Evolutionary conservation across 345 rosid genomes (phyloP), one percentile per base, ranked within the genome.

Genomic region (Viola odorata): DNA sequence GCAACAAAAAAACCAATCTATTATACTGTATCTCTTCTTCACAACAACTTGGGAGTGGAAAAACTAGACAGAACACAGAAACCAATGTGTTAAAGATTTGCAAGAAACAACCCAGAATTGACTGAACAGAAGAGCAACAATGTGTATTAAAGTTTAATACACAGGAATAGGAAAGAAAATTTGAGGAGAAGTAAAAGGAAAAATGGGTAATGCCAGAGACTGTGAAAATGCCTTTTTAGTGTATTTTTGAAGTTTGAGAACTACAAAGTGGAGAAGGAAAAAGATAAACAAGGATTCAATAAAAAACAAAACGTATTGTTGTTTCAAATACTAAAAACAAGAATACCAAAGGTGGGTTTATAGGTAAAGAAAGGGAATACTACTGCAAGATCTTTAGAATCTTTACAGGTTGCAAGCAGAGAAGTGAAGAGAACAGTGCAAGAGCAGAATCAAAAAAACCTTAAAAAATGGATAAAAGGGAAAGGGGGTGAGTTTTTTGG

Each of bases 391-490:
- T 67, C 56, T 57, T 61, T 71, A 62, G 79, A 81, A 81, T 74
- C 78, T 74, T 79, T 75, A 73, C 86, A 79, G 73, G 78, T 81
- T 82, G 85, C 82, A 70, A 77, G 70, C 69, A 66, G 76, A 69
- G 81, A 82, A 85, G 78, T 78, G 73, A 71, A 51, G 73, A 50
- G 75, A 72, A 47, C 63, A 65, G 61, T 49, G 56, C 40, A 61
- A 63, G n/a, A 45, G 36, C 17, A 61, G 74, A 57, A 53, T 16
- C 38, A 60, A 61, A 45, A 56, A 70, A 38, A 54, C 15, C 49
- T 58, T 47, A 53, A 70, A 66, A 71, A 36, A 57, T 4, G 68
- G 52, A 56, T 44, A 69, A 61, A 73, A 23, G 32, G 32, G 32
- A 23, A 23, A 23, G 32, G 32, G 58, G 58, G 53, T 62, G 53